These are phyloP conservation scores for Stachybotrys elegans DNA, from an alignment of 2,329 filamentous ascomycete species.

Conservation along the genomic window DNA sequence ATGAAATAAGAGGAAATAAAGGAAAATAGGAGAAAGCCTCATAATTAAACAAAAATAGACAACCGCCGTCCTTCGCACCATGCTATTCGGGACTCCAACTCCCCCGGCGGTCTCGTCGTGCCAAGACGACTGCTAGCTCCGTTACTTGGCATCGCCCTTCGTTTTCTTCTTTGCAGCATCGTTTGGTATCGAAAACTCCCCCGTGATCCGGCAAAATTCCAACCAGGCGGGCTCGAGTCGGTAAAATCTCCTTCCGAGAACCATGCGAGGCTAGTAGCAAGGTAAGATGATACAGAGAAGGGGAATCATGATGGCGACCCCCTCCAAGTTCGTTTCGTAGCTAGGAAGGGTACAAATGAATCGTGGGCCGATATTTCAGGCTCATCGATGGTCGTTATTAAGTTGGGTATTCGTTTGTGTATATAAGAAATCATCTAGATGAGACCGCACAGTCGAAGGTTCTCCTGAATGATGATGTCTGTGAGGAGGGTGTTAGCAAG, in stretches of 20 bases:
- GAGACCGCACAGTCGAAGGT: slow-evolving; percentile 91
- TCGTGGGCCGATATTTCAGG: slow-evolving; percentile 32
- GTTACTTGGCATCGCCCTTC: slow-evolving; percentile 14
- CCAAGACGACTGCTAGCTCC: slow-evolving; percentile 14
- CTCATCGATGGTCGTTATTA: slow-evolving; percentile 34
- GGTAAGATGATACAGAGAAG: background rate
- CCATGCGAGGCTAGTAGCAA: background rate
- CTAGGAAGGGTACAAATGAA: slow-evolving; percentile 27
- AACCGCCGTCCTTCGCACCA: slow-evolving; percentile 32
- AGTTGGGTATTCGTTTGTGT: slow-evolving; percentile 38
- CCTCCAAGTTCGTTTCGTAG: slow-evolving; percentile 16
- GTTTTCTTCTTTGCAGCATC: slow-evolving; percentile 19
- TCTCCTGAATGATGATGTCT: slow-evolving; percentile 99
- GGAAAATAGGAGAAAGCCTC: slow-evolving; percentile 23
- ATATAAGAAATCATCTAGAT: slow-evolving; percentile 61
- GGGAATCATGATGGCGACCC: background rate
- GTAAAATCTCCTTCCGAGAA: slow-evolving; percentile 3
- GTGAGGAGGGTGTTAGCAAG: slow-evolving; percentile 36
- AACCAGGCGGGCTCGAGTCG: slow-evolving; percentile 22
- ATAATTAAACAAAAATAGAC: slow-evolving; percentile 50
- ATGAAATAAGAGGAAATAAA: slow-evolving; percentile 5
- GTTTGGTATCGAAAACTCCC: slow-evolving; percentile 26
- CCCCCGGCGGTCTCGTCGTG: slow-evolving; percentile 9
- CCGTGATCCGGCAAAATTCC: slow-evolving; percentile 22
- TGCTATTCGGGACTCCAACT: slow-evolving; percentile 24